Conservation (phyloP, 2,329 filamentous ascomycete genomes). For the Pestalotiopsis sp. region DNA sequence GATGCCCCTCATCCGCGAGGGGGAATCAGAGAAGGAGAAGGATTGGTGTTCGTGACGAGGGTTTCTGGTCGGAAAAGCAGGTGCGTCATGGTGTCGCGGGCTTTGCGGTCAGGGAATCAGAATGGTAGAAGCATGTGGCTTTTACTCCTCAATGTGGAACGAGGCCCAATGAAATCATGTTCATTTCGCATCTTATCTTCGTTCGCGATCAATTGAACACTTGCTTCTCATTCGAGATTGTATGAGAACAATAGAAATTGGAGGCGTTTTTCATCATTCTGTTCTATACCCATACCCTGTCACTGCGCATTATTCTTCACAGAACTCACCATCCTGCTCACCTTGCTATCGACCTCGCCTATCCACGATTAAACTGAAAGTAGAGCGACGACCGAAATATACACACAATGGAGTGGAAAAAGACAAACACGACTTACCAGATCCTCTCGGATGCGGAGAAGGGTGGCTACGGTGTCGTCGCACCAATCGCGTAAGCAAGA, state of each 20-base stretch:
- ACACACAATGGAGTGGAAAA: constrained; percentile 19
- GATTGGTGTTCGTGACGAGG: background rate
- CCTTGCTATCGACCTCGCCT: background rate
- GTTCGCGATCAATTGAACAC: background rate
- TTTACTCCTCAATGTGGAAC: background rate
- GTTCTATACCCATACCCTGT: background rate
- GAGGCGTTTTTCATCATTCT: background rate
- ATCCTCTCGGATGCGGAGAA: constrained; percentile 55
- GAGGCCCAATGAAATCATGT: background rate
- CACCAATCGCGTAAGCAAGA: constrained; percentile 45
- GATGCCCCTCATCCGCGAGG: background rate
- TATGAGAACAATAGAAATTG: background rate
- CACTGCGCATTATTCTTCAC: background rate
- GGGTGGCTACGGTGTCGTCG: constrained; percentile 54
- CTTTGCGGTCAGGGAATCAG: background rate
- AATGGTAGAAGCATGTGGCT: background rate
- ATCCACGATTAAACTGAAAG: background rate
- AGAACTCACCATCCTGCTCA: background rate
- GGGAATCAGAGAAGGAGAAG: background rate
- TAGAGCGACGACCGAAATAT: background rate
- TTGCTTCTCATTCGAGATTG: background rate
- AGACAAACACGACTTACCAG: constrained; percentile 40
- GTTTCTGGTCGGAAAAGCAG: background rate
- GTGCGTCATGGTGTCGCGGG: background rate
- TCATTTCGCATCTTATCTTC: background rate